phyloP scores from a whole-genome alignment of 2,329 filamentous ascomycete genomes.

The Ampelomyces quisqualis region DNA sequence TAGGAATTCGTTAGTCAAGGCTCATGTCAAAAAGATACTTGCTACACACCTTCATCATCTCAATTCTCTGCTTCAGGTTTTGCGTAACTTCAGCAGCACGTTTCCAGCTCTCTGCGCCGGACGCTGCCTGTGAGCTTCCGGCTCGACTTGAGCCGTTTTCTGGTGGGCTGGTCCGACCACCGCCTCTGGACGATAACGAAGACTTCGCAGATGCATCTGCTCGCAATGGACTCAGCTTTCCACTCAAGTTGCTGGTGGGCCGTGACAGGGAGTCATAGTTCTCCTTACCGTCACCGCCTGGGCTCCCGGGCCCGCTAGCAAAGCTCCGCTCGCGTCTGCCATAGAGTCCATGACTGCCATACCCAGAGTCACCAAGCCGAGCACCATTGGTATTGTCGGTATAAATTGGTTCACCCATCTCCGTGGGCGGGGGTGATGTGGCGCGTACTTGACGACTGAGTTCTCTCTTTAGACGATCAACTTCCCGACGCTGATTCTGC shows the following conservation, averaged over 20 bases:
- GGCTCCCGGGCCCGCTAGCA: slow-evolving; percentile 34
- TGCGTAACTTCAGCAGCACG: slow-evolving; percentile 96
- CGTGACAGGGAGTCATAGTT: slow-evolving; percentile 45
- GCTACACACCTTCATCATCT: slow-evolving; percentile 85
- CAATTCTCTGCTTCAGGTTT: slow-evolving; percentile 93
- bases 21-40: background rate
- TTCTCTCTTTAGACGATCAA: slow-evolving; percentile 91
- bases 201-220: slow-evolving; percentile 37
- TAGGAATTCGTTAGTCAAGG: slow-evolving; percentile 20
- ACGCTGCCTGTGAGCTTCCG: slow-evolving; percentile 30
- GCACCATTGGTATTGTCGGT: slow-evolving; percentile 56
- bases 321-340: slow-evolving; percentile 31
- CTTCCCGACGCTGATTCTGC: slow-evolving; percentile 79
- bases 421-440: slow-evolving; percentile 57
- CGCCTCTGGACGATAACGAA: slow-evolving; percentile 37
- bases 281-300: slow-evolving; percentile 51
- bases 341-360: slow-evolving; percentile 46
- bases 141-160: slow-evolving; percentile 27
- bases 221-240: slow-evolving; percentile 44
- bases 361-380: slow-evolving; percentile 36
- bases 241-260: slow-evolving; percentile 38
- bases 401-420: slow-evolving; percentile 53
- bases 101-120: slow-evolving; percentile 81
- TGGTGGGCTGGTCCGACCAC: slow-evolving; percentile 37
- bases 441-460: slow-evolving; percentile 57